These are phyloP conservation scores for Spongospora subterranea DNA, from an alignment of 208 protist species.

Conservation along the genomic window DNA sequence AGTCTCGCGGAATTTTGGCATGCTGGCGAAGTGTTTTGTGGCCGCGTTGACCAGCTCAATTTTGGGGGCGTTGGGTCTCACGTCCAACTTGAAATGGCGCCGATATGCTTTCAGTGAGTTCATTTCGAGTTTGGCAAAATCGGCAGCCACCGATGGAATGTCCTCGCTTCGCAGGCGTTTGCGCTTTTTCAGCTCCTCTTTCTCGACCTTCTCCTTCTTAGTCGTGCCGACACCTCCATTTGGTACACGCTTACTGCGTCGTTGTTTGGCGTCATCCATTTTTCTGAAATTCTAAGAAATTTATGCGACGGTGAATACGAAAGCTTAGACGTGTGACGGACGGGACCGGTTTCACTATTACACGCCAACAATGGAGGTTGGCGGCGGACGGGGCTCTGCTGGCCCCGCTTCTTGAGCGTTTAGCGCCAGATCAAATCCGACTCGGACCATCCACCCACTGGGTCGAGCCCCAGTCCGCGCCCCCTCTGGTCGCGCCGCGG, in stretches of 20 bases:
- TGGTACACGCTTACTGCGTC: neutral
- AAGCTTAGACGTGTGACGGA: too few relatives aligned
- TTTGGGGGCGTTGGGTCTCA: slow-evolving; percentile 57
- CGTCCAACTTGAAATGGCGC: slow-evolving; percentile 60
- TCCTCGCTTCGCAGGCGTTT: slow-evolving; percentile 41
- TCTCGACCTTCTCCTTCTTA: neutral
- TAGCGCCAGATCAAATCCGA: too few relatives aligned
- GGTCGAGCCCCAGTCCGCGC: too few relatives aligned
- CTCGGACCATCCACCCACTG: too few relatives aligned
- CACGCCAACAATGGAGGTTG: too few relatives aligned
- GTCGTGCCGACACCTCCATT: neutral
- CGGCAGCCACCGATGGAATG: neutral
- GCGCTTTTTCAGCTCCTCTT: neutral
- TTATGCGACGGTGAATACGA: too few relatives aligned
- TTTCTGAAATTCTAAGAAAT: too few relatives aligned
- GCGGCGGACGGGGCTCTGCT: too few relatives aligned
- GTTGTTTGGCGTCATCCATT: neutral
- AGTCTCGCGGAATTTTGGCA: slow-evolving; percentile 58
- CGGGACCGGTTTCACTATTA: too few relatives aligned
- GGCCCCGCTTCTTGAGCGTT: too few relatives aligned
- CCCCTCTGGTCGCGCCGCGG: too few relatives aligned
- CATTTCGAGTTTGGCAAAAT: slow-evolving; percentile 62
- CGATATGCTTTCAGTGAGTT: slow-evolving; percentile 59
- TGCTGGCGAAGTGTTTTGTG: slow-evolving; percentile 42
- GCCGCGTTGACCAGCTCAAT: slow-evolving; percentile 59